Percentiles rank a stretch among this genome's conserved stretches.
phyloP scores from a whole-genome alignment of 345 rosid species.

The Lumnitzera littorea region DNA sequence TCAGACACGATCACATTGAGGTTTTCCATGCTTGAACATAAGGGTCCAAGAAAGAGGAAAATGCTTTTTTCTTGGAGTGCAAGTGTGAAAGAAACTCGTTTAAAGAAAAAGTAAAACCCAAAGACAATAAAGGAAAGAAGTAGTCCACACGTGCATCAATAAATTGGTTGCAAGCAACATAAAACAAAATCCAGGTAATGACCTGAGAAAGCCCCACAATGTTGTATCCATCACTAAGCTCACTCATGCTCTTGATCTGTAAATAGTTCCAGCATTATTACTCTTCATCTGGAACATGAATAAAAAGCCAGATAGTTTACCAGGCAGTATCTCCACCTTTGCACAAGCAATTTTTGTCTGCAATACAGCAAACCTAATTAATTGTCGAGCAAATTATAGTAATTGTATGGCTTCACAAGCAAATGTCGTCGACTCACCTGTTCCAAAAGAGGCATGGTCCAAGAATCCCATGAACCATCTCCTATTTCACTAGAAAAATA shows the following conservation, averaged over 20 bases:
- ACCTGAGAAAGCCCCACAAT: conserved; percentile 93
- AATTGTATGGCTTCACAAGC: neutral
- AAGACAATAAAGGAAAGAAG: too few relatives aligned
- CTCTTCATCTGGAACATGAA: neutral
- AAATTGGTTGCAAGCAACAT: neutral
- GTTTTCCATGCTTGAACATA: too few relatives aligned
- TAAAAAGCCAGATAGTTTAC: conserved; percentile 8
- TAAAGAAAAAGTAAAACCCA: too few relatives aligned
- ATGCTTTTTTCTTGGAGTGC: too few relatives aligned
- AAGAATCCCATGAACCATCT: conserved; percentile 89
- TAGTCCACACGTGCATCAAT: neutral
- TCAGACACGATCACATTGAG: too few relatives aligned
- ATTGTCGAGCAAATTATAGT: neutral
- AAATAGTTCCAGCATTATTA: neutral
- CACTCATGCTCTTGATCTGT: conserved; percentile 49
- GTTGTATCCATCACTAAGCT: conserved; percentile 65
- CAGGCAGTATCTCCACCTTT: conserved; percentile 42
- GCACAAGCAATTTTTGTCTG: conserved; percentile 82
- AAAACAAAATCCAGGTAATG: conserved; percentile 1
- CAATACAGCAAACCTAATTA: conserved; percentile 18
- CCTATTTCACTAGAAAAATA: conserved; percentile 60
- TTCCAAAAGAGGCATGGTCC: conserved; percentile 74
- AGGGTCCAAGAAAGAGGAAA: too few relatives aligned
- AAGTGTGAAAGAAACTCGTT: too few relatives aligned
- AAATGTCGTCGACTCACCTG: conserved; percentile 35